Percentiles rank a stretch among this genome's conserved stretches.
Evolutionary conservation across 257 asterid species (phyloP).

Genomic region (Gynochthodes officinalis): DNA sequence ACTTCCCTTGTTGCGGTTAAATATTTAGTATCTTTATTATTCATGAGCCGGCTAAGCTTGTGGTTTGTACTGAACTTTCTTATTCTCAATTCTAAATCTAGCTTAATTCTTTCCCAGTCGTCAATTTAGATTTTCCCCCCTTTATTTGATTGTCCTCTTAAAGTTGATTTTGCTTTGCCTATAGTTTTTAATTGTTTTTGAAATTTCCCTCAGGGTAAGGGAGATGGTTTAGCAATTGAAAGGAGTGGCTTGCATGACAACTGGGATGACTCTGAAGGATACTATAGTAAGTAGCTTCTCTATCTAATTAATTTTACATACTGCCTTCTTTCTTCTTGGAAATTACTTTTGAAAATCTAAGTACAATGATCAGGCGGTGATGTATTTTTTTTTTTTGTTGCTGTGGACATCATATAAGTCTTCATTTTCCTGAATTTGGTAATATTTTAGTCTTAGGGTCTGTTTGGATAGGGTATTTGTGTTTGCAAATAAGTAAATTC

Average conservation of each 20-base stretch:
- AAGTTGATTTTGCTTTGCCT: conserved; percentile 10
- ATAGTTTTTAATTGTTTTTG: conserved; percentile 10
- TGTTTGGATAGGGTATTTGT: too few species aligned
- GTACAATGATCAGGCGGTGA: neutral
- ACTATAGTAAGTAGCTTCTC: conserved; percentile 59
- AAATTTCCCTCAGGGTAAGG: conserved; percentile 60
- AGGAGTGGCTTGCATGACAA: conserved; percentile 78
- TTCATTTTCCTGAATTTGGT: neutral
- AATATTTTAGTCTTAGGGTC: neutral
- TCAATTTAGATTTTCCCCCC: neutral
- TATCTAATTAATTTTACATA: neutral
- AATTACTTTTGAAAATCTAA: neutral
- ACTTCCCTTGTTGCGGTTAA: neutral
- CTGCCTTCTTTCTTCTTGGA: neutral
- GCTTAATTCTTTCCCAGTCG: neutral
- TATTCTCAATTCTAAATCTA: neutral
- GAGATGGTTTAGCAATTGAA: conserved; percentile 68
- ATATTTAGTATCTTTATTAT: neutral
- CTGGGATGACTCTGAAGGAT: conserved; percentile 98
- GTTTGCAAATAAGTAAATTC: too few species aligned
- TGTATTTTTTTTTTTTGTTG: neutral
- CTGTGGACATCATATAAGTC: neutral
- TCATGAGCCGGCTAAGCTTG: neutral
- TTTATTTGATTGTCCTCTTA: neutral
- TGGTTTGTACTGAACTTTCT: neutral